phyloP scores from a whole-genome alignment of 2,329 filamentous ascomycete genomes.

The Epichloe sp. region DNA sequence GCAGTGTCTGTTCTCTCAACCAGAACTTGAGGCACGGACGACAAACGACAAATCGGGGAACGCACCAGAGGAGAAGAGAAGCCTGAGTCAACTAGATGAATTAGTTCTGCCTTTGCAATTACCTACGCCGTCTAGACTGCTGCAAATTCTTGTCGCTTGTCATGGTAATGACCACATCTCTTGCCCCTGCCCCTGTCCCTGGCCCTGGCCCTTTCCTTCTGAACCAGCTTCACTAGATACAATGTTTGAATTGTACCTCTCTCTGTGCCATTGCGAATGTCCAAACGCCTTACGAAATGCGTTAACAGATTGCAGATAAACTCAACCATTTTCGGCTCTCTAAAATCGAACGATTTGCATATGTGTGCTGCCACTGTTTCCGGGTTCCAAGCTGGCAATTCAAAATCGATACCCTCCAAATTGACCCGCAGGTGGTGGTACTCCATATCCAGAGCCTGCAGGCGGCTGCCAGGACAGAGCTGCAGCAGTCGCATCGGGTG shows the following conservation, averaged over 20 bases:
- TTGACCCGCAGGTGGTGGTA: constrained; percentile 19
- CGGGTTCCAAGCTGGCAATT: not conserved
- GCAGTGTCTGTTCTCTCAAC: not conserved
- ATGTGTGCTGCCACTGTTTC: not conserved
- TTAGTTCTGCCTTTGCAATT: not conserved
- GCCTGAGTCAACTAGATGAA: not conserved
- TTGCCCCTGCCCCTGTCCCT: not conserved
- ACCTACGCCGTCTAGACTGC: not conserved
- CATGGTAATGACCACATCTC: too few relatives aligned
- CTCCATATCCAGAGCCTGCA: constrained; percentile 17
- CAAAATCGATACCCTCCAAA: constrained; percentile 24
- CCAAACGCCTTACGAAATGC: constrained; percentile 15
- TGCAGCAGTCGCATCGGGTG: constrained; percentile 14
- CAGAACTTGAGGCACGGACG: not conserved
- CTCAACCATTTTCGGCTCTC: not conserved
- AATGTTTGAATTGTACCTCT: not conserved
- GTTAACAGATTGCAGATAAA: constrained; percentile 2
- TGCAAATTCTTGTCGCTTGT: not conserved
- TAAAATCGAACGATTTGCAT: not conserved
- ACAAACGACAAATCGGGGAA: not conserved
- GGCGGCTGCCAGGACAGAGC: constrained; percentile 17
- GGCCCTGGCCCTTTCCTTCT: not conserved
- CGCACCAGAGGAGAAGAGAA: not conserved
- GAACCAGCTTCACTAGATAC: not conserved
- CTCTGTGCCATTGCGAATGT: not conserved